Conservation (phyloP, 2,329 filamentous ascomycete species). For the Alternaria conjuncta region DNA sequence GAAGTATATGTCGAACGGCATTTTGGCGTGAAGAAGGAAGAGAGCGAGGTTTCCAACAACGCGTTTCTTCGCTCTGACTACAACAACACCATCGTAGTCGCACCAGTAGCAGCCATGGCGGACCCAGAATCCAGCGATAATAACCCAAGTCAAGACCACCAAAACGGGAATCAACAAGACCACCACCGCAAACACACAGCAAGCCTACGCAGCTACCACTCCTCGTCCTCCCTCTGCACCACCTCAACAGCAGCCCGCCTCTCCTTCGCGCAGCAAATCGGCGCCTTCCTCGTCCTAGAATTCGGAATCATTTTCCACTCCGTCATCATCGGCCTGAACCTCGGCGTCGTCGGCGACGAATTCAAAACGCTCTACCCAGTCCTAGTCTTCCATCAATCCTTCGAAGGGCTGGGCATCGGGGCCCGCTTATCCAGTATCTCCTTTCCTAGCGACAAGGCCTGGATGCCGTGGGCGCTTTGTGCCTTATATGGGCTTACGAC, state of each 20-base stretch:
- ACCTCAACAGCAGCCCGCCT: neutral
- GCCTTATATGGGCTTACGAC: constrained; percentile 2
- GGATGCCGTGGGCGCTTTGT: constrained; percentile 9
- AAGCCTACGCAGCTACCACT: neutral
- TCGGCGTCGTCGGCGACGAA: constrained; percentile 2
- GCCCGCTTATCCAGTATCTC: constrained; percentile 2
- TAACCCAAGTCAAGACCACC: neutral
- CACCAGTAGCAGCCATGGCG: neutral
- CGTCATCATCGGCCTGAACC: constrained; percentile 7
- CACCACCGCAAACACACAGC: neutral
- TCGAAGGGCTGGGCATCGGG: constrained; percentile 3
- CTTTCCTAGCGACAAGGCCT: neutral
- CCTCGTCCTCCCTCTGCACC: neutral
- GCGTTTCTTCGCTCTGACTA: neutral
- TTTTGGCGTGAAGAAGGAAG: neutral
- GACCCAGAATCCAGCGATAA: neutral
- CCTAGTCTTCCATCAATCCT: constrained; percentile 5
- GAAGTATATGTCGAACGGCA: constrained; percentile 4
- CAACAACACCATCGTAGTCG: too few species aligned
- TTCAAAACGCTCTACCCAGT: constrained; percentile 5
- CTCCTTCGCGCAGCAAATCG: constrained; percentile 2
- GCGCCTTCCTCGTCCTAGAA: constrained; percentile 7
- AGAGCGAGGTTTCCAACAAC: neutral
- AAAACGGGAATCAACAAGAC: neutral
- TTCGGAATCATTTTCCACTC: constrained; percentile 8